phyloP scores from a whole-genome alignment of 208 protist genomes.

The Leishmania braziliensis region DNA sequence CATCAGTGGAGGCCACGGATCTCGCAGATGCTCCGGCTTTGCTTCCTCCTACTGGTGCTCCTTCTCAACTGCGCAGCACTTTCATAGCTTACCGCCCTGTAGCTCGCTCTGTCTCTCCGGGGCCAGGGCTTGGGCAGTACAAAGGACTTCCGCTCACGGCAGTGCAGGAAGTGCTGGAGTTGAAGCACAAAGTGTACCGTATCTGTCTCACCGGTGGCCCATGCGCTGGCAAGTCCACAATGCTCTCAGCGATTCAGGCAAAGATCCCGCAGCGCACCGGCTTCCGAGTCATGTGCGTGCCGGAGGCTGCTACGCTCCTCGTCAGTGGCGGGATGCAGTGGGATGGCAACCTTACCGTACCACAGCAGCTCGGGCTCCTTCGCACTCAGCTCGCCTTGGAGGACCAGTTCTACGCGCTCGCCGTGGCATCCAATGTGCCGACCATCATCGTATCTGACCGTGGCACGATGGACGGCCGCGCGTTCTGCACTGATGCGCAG shows the following conservation, averaged over 20 bases:
- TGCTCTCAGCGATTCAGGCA: conserved; percentile 64
- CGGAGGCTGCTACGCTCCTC: conserved; percentile 82
- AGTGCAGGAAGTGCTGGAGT: conserved; percentile 54
- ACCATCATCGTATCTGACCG: conserved; percentile 76
- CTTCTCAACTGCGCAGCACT: background rate
- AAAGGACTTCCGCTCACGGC: conserved; percentile 39
- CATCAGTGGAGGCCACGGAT: background rate
- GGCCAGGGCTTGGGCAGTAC: conserved; percentile 47
- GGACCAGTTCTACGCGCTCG: conserved; percentile 75
- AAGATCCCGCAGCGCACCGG: conserved; percentile 67
- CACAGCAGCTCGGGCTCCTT: conserved; percentile 70
- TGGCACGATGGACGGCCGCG: conserved; percentile 85
- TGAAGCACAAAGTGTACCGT: conserved; percentile 57
- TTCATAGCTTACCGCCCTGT: conserved; percentile 32
- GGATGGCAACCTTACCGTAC: conserved; percentile 39
- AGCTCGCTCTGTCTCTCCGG: conserved; percentile 62
- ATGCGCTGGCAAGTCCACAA: conserved; percentile 82
- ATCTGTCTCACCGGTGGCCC: conserved; percentile 85
- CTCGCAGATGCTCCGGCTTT: background rate
- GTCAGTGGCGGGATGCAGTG: conserved; percentile 78
- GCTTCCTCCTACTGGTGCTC: background rate
- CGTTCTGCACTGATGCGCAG: conserved; percentile 69
- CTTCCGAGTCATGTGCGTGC: conserved; percentile 77
- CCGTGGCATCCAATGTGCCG: conserved; percentile 44
- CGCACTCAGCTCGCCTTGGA: conserved; percentile 75